Conservation (phyloP, 306 rosid genomes). For the Vigna reflexopilosa region DNA sequence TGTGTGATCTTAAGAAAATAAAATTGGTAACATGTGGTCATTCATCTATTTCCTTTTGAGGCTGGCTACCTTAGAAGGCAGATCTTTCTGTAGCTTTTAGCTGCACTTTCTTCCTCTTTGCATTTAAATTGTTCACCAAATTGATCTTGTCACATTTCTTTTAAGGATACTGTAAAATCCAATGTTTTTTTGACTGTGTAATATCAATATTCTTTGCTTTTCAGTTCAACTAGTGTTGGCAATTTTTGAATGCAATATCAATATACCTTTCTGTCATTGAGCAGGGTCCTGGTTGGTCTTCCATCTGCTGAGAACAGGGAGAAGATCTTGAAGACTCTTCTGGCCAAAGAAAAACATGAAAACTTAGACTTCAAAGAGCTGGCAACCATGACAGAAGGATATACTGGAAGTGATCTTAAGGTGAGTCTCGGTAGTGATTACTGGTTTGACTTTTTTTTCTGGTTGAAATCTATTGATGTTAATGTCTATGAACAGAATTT, state of each 20-base stretch:
- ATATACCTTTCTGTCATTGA: constrained; percentile 6
- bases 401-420: constrained; percentile 95
- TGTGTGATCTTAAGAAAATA: too few species aligned
- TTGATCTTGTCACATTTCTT: too few species aligned
- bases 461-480: constrained; percentile 35
- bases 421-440: constrained; percentile 47
- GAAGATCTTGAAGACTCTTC: constrained; percentile 74
- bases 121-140: too few species aligned
- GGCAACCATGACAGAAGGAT: constrained; percentile 83
- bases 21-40: too few species aligned
- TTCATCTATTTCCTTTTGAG: too few species aligned
- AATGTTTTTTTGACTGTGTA: not conserved
- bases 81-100: too few species aligned
- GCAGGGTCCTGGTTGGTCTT: constrained; percentile 87
- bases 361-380: constrained; percentile 79
- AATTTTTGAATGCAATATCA: constrained; percentile 32
- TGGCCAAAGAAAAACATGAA: constrained; percentile 70
- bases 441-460: constrained; percentile 8
- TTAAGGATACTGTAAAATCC: not conserved
- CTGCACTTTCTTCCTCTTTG: too few species aligned
- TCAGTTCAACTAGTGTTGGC: constrained; percentile 7
- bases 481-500: constrained; percentile 72
- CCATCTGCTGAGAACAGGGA: constrained; percentile 80
- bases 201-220: constrained; percentile 14
- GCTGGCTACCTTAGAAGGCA: too few species aligned